Evolutionary conservation across 257 asterid genomes (phyloP), one percentile per base, ranked within the genome.

Genomic region (Avicennia marina): DNA sequence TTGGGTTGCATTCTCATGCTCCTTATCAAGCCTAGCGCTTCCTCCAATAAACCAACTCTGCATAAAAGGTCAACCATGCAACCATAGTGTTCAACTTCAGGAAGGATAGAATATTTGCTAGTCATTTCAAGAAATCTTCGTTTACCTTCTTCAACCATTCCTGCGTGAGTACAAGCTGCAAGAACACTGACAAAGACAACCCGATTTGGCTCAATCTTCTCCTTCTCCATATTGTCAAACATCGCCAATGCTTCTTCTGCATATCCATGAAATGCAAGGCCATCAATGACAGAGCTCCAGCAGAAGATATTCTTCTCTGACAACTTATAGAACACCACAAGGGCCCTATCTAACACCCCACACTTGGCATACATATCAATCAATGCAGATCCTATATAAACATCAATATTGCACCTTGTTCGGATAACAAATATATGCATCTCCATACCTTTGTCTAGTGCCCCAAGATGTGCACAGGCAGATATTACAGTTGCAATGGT

Each of bases 391-490:
- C 95, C 91, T 4, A 83, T 70, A 58, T 75, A 78, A 29, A 85
- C 89, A 67, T 86, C 91, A 24, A 77, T 56, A 55, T 66, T 33
- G 32, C 68, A 74, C 56, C 77, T 62, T 2, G 49, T 74, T 39
- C 44, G 64, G 78, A 58, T 31, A 6, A 75, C 69, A 66, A 74
- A 81, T 29, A 65, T 41, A 68, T 87, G 95, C 70, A 85, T 65
- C 72, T 79, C 94, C 86, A 62, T 81, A 21, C 95, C 94, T 34
- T 60, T 75, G 31, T 81, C 81, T 46, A 83, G 68, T 20, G 80
- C 78, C 41, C 96, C 96, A 24, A 87, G 83, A 82, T 87, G 96
- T 11, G 98, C 98, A 64, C 91, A 85, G 32, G 95, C 87, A 34
- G 96, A 83, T 67, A 90, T 68, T 31, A 83, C 84, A 7, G 86